Evolutionary conservation across 257 asterid genomes (phyloP).

Genomic region (Solanum corneliomulleri): DNA sequence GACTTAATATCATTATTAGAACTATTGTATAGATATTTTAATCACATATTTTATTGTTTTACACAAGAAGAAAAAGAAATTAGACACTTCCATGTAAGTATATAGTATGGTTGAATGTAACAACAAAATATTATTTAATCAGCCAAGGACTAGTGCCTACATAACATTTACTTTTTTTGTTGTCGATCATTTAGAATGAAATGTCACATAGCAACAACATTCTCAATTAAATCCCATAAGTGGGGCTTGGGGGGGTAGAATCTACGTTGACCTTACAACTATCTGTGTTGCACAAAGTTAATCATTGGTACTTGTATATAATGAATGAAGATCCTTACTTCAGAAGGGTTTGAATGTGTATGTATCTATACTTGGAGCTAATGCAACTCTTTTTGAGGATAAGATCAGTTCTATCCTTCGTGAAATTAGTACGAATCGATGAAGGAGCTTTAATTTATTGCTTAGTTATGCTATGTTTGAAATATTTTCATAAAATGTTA

Average conservation of each 20-base stretch:
- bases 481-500: background rate
- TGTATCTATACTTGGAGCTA: background rate
- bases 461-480: background rate
- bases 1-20: background rate
- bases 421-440: background rate
- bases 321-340: background rate
- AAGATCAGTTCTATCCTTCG: background rate
- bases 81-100: no score
- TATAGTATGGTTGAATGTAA: no score
- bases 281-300: background rate
- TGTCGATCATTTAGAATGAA: background rate
- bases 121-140: background rate
- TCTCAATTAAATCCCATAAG: no score
- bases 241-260: no score
- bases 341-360: background rate
- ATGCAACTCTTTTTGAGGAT: background rate
- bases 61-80: background rate
- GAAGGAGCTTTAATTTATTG: background rate
- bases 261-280: no score
- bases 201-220: background rate
- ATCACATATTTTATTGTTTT: background rate
- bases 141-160: background rate
- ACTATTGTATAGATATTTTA: no score
- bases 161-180: background rate
- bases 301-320: background rate